Conservation (phyloP, 2,329 filamentous ascomycete species). For the Daldinia sp. region DNA sequence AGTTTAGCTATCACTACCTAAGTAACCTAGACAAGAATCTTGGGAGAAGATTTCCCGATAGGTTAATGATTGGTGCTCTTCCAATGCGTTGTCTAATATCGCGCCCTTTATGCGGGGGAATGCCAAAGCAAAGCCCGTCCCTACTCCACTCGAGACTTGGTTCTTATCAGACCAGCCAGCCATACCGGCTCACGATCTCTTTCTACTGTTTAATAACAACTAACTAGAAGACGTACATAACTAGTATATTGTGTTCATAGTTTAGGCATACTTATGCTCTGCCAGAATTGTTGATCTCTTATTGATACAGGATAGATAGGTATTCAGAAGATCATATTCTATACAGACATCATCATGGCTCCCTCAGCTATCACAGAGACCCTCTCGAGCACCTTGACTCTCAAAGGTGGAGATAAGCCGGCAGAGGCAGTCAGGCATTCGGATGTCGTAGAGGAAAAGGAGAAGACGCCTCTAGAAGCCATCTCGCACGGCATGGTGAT, state of each 20-base stretch:
- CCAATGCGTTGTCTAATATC: conserved; percentile 7
- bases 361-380: conserved; percentile 51
- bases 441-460: conserved; percentile 31
- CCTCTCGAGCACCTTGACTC: conserved; percentile 33
- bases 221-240: neutral
- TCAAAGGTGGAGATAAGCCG: conserved; percentile 38
- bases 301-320: neutral
- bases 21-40: neutral
- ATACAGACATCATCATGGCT: conserved; percentile 45
- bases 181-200: neutral
- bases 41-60: neutral
- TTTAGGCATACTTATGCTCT: neutral
- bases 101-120: conserved; percentile 10
- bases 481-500: conserved; percentile 54
- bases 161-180: neutral
- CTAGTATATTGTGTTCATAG: neutral
- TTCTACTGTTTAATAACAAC: neutral
- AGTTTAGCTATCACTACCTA: neutral
- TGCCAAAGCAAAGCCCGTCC: neutral
- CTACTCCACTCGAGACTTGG: neutral
- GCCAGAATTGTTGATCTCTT: neutral
- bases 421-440: conserved; percentile 26
- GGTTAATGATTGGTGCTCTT: neutral
- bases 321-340: neutral
- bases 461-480: conserved; percentile 53